Conservation (phyloP, 2,329 filamentous ascomycete species). For the Colletotrichum echinochloae region DNA sequence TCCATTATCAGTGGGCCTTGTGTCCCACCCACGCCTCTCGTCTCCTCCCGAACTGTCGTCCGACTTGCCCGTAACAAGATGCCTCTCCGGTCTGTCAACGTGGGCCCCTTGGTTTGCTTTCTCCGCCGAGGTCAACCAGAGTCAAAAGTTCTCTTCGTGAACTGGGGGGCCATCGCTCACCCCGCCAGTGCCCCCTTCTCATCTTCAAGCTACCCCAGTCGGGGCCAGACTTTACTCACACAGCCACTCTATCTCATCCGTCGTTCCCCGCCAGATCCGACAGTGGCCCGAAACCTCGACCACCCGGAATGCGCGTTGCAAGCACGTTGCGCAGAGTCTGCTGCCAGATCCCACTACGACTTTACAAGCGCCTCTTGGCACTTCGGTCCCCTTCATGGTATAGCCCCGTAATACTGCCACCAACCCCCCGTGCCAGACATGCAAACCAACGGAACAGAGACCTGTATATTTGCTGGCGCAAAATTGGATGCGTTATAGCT, state of each 20-base stretch:
- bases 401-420: slow-evolving; percentile 16
- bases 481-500: slow-evolving; percentile 19
- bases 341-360: slow-evolving; percentile 1
- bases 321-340: slow-evolving; percentile 37
- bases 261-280: slow-evolving; percentile 28
- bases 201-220: neutral
- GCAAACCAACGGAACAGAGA: slow-evolving; percentile 1
- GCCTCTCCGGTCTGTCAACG: slow-evolving; percentile 26
- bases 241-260: slow-evolving; percentile 10
- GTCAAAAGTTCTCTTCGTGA: slow-evolving; percentile 18
- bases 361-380: slow-evolving; percentile 30
- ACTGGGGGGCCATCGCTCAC: neutral
- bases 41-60: slow-evolving; percentile 5
- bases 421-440: neutral
- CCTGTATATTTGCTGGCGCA: slow-evolving; percentile 10
- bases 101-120: neutral
- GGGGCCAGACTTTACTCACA: slow-evolving; percentile 3
- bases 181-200: neutral
- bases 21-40: slow-evolving; percentile 19
- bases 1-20: neutral
- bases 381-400: slow-evolving; percentile 33
- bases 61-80: slow-evolving; percentile 28
- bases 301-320: slow-evolving; percentile 34
- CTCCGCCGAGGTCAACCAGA: slow-evolving; percentile 12
- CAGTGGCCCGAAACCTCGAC: slow-evolving; percentile 13